Percentiles rank a stretch among this genome's conserved stretches.
phyloP scores from a whole-genome alignment of 768 basidiomycete species.

The Tylopilus felleus region DNA sequence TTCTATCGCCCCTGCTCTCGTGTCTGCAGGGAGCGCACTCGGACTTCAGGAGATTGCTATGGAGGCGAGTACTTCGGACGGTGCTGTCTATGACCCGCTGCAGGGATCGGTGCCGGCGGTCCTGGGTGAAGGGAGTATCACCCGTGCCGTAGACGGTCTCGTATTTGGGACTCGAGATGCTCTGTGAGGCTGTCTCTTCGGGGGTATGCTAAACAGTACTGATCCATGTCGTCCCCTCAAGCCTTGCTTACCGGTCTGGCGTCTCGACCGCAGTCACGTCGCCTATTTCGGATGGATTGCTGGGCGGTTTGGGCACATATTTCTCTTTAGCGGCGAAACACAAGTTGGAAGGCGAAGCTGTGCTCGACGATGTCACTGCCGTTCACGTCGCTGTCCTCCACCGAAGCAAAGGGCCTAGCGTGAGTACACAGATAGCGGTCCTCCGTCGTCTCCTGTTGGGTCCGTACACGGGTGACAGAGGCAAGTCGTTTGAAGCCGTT shows the following conservation, averaged over 20 bases:
- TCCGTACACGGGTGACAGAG: slow-evolving; percentile 24
- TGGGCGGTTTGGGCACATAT: slow-evolving; percentile 59
- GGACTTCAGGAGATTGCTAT: slow-evolving; percentile 66
- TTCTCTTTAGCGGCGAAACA: slow-evolving; percentile 59
- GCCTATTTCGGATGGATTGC: slow-evolving; percentile 52
- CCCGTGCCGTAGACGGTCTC: slow-evolving; percentile 63
- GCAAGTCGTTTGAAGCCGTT: slow-evolving; percentile 35
- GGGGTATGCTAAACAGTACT: background rate
- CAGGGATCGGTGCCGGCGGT: slow-evolving; percentile 30
- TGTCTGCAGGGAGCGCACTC: slow-evolving; percentile 58
- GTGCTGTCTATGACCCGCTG: slow-evolving; percentile 50
- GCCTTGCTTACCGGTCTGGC: slow-evolving; percentile 70
- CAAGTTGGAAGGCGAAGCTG: slow-evolving; percentile 56
- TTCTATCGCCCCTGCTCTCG: slow-evolving; percentile 55
- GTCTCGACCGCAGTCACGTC: slow-evolving; percentile 67
- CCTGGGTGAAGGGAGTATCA: slow-evolving; percentile 39
- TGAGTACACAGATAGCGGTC: slow-evolving; percentile 61
- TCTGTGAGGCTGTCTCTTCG: slow-evolving; percentile 34
- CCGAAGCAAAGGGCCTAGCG: slow-evolving; percentile 36
- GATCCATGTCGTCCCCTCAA: slow-evolving; percentile 25
- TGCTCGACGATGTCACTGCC: slow-evolving; percentile 63
- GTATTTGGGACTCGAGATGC: slow-evolving; percentile 51
- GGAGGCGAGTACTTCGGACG: slow-evolving; percentile 69
- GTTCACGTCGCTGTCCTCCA: slow-evolving; percentile 53
- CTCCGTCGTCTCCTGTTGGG: slow-evolving; percentile 47